Conservation (phyloP, 495 filamentous ascomycete genomes). For the Talaromyces ruber region DNA sequence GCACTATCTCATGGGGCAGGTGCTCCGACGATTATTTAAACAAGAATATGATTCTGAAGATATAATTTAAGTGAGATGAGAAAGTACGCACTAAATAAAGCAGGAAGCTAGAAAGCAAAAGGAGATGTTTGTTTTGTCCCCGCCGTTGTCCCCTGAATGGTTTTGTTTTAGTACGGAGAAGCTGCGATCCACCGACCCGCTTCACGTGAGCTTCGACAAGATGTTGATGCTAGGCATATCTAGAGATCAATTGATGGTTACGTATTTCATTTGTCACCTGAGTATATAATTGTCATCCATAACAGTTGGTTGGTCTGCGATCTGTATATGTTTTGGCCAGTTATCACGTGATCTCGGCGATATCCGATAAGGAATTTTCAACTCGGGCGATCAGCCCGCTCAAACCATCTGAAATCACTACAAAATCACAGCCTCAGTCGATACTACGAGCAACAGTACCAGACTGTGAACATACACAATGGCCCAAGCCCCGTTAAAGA, state of each 20-base stretch:
- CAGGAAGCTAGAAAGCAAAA: background rate
- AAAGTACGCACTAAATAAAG: background rate
- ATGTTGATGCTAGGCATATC: background rate
- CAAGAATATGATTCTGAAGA: background rate
- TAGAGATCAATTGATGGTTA: no score
- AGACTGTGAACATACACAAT: slow-evolving; percentile 10
- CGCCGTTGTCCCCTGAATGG: background rate
- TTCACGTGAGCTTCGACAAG: background rate
- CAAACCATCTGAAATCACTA: background rate
- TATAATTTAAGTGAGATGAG: background rate
- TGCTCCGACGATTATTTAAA: background rate
- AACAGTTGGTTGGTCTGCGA: no score
- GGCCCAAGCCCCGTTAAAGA: slow-evolving; percentile 34
- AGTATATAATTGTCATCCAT: no score
- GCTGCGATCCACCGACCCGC: background rate
- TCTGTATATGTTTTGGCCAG: no score
- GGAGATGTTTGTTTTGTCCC: slow-evolving; percentile 5
- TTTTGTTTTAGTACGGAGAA: background rate
- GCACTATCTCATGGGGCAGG: background rate
- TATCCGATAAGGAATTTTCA: slow-evolving; percentile 7
- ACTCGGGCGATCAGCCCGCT: background rate
- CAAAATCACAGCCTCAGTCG: background rate
- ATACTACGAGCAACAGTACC: slow-evolving; percentile 8
- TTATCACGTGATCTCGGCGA: slow-evolving; percentile 1
- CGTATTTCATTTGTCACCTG: background rate